Percentiles rank a stretch among this genome's conserved stretches.
phyloP scores from a whole-genome alignment of 202 grass and related monocot species.

The Elaeis oleifera region DNA sequence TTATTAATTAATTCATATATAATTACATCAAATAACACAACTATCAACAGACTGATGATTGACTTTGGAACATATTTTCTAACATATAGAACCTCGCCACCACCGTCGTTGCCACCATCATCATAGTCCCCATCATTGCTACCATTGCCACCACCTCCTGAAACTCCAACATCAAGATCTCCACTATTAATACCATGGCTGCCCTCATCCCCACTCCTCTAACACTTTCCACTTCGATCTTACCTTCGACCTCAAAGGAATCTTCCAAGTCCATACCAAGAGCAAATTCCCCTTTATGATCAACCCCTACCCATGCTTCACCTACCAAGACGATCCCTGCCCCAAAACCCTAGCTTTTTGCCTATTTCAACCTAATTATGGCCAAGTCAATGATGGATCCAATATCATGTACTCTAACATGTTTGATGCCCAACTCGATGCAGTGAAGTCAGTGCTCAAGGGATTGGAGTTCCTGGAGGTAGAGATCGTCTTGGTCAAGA shows the following conservation, averaged over 20 bases:
- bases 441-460: neutral
- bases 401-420: neutral
- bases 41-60: too few species aligned
- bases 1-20: too few species aligned
- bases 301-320: constrained; percentile 7
- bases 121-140: too few species aligned
- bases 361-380: neutral
- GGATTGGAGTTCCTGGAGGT: neutral
- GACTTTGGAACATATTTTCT: too few species aligned
- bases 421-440: constrained; percentile 3
- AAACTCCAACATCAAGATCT: neutral
- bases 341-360: constrained; percentile 5
- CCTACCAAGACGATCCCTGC: neutral
- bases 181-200: neutral
- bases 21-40: too few species aligned
- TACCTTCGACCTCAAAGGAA: neutral
- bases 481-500: constrained; percentile 1
- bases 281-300: neutral
- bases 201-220: neutral
- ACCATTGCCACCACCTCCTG: neutral
- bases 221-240: neutral
- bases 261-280: neutral
- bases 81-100: too few species aligned
- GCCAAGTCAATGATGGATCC: neutral
- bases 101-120: too few species aligned